Conservation (phyloP, 345 rosid genomes). For the Clarkia xantiana region DNA sequence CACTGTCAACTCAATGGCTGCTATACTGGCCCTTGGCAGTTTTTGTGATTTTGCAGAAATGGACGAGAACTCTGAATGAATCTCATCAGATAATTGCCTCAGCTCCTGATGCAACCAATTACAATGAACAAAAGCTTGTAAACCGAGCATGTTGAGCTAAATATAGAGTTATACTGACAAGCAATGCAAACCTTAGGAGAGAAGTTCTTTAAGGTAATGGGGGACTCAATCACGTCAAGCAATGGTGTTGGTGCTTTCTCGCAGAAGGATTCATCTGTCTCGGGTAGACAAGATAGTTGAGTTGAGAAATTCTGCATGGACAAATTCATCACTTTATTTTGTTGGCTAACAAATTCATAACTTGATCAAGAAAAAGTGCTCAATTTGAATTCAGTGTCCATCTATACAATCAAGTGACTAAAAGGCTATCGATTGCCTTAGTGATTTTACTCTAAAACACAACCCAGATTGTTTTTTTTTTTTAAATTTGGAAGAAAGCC, state of each 20-base stretch:
- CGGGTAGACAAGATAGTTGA: slow-evolving; percentile 39
- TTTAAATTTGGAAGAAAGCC: no score
- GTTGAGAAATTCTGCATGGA: slow-evolving; percentile 21
- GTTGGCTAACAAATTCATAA: neutral
- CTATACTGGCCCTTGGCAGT: slow-evolving; percentile 51
- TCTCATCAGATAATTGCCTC: slow-evolving; percentile 58
- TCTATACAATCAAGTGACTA: no score
- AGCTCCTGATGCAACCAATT: slow-evolving; percentile 39
- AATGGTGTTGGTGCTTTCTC: slow-evolving; percentile 50
- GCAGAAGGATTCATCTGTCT: slow-evolving; percentile 53
- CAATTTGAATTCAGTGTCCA: neutral
- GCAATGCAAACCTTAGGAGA: slow-evolving; percentile 37
- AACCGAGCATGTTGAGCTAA: neutral
- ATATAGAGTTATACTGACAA: slow-evolving; percentile 4
- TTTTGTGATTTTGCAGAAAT: slow-evolving; percentile 29
- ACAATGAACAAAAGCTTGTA: slow-evolving; percentile 1
- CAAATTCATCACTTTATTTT: no score
- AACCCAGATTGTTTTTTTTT: no score
- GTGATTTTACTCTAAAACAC: no score
- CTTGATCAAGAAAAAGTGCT: neutral
- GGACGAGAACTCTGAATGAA: slow-evolving; percentile 44
- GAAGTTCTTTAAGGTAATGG: slow-evolving; percentile 59
- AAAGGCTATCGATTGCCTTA: no score
- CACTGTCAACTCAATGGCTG: slow-evolving; percentile 64
- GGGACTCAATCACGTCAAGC: slow-evolving; percentile 70